These are phyloP conservation scores for Tuber magnatum DNA, from an alignment of 495 filamentous ascomycete genomes.

Conservation along the genomic window DNA sequence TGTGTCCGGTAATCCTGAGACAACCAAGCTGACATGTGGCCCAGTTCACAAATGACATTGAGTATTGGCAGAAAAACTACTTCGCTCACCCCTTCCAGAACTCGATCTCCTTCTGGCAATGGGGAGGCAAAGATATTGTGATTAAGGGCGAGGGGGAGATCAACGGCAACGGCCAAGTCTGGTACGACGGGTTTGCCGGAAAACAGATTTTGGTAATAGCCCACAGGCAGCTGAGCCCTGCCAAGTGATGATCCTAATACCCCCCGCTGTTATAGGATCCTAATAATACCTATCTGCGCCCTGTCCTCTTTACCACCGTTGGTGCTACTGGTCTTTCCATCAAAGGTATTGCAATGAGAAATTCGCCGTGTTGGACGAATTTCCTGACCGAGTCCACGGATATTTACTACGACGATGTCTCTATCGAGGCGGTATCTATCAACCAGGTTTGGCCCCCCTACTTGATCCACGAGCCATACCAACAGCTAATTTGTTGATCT, in stretches of 20 bases:
- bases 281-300: slow-evolving; percentile 50
- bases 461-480: neutral
- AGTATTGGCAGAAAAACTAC: slow-evolving; percentile 54
- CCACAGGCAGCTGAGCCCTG: neutral
- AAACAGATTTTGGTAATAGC: slow-evolving; percentile 44
- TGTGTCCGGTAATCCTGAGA: neutral
- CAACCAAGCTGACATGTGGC: neutral
- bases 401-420: slow-evolving; percentile 50
- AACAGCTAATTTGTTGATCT: neutral
- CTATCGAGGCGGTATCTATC: slow-evolving; percentile 50
- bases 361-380: slow-evolving; percentile 56
- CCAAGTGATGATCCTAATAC: neutral
- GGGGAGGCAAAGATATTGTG: slow-evolving; percentile 53
- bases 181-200: slow-evolving; percentile 49
- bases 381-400: slow-evolving; percentile 52
- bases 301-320: slow-evolving; percentile 52
- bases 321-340: slow-evolving; percentile 52
- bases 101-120: slow-evolving; percentile 56
- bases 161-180: slow-evolving; percentile 53
- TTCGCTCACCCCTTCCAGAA: slow-evolving; percentile 55
- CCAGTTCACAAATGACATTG: slow-evolving; percentile 53
- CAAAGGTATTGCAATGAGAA: slow-evolving; percentile 52
- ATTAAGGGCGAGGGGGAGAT: slow-evolving; percentile 51
- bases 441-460: slow-evolving; percentile 42
- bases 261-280: slow-evolving; percentile 43